Base-by-base conservation (phyloP, 2,329 filamentous ascomycete genomes). In the Venturia nashicola region DNA sequence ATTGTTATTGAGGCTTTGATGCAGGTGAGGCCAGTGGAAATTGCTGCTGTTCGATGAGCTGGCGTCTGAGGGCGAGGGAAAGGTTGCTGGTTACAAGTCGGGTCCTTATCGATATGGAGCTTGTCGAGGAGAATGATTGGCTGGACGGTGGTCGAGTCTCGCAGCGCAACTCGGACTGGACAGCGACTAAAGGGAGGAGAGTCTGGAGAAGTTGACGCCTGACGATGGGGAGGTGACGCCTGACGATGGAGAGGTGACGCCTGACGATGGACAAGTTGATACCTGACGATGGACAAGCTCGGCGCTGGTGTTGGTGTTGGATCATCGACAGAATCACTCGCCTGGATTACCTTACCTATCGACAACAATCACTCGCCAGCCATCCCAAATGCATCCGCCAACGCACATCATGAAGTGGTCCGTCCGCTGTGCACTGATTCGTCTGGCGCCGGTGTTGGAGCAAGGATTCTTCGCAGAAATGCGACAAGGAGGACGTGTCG, bases 101-200 rank as follows among this genome's bases (percentile, higher is more conserved):
- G 51, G 51, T 57, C 51, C 20, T 62, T 62, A 62, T 62, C 60
- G 60, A 62, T 62, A 62, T 4, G n/a, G 60, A 51, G 23, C 11
- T 23, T n/a, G 14, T 18, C 6, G 12, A 16, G 12, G 3, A 18
- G 7, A 18, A 42, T 43, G 59, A 60, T 60, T 60, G 59, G 59
- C 27, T 20, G 9, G 59, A n/a, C 11, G 36, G 18, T 3, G 32
- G 59, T 46, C 59, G 59, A 61, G 59, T 61, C 36, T 27, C 12
- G 27, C 5, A 42, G 39, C 57, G 14, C 36, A 43, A 61, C 36
- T 16, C 36, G 51, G 32, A 57, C 51, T 16, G 14, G 51, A 55
- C 51, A 36, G 51, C 32, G 23, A 36, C 36, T 16, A 36, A 57
- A n/a, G 1, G 51, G 51, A 32, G n/a, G 27, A n/a, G 46, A 51